phyloP scores from a whole-genome alignment of 2,329 filamentous ascomycete species.

The Fusarium foetens region DNA sequence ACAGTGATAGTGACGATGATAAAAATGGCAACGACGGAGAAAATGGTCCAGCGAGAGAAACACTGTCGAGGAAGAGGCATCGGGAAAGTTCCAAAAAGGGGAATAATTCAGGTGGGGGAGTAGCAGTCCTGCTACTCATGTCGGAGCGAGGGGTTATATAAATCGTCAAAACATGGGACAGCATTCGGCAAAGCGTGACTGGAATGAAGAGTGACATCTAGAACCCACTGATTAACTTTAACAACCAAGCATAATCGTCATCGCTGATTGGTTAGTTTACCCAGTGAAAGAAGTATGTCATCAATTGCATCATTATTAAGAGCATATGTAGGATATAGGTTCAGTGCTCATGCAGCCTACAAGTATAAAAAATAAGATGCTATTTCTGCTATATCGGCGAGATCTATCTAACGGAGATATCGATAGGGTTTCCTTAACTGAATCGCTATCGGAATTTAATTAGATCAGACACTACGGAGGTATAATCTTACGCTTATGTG shows the following conservation, averaged over 20 bases:
- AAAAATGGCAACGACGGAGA: slow-evolving; percentile 3
- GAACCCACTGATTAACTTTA: not conserved
- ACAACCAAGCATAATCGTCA: not conserved
- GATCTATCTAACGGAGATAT: not conserved
- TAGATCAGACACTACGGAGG: not conserved
- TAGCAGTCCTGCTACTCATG: not conserved
- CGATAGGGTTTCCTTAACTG: not conserved
- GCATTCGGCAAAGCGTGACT: not conserved
- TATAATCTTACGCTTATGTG: not conserved
- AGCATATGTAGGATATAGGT: too few species aligned
- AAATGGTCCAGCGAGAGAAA: slow-evolving; percentile 6
- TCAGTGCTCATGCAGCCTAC: too few species aligned
- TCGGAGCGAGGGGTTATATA: slow-evolving; percentile 6
- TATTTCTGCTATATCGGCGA: not conserved
- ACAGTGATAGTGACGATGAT: not conserved
- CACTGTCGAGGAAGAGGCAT: slow-evolving; percentile 22
- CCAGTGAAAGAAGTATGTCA: accelerated
- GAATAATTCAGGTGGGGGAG: not conserved
- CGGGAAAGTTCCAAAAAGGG: not conserved
- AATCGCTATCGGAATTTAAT: not conserved
- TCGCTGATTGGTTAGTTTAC: not conserved
- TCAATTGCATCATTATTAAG: accelerated
- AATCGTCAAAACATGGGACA: not conserved
- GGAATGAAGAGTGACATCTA: not conserved
- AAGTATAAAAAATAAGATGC: not conserved